Base-by-base conservation (phyloP, 108 stramenopile species). In the Schizochytrium sp. region DNA sequence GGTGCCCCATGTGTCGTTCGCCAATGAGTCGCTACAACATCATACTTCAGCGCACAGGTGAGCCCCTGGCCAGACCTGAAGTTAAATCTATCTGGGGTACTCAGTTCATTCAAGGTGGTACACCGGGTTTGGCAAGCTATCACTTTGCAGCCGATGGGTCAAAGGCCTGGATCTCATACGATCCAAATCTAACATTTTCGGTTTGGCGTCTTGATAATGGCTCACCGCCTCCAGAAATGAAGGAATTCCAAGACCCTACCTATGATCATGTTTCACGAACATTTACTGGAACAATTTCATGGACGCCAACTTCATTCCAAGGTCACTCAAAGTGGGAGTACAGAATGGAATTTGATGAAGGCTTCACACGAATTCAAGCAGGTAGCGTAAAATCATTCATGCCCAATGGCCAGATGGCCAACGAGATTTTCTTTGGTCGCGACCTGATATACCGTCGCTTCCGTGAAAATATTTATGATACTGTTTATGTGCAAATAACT, bases 381-480 rank as follows among this genome's bases (percentile, higher is more conserved):
- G 76, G 76, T 38, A 19, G 5, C 28, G 47, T 83, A 47, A 49
- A 10, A n/a, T 47, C 76, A n/a, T 83, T 55, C 47, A n/a, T 47
- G 7, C 76, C n/a, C 76, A 53, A 83, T 40, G 76, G 76, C 47
- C 2, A 59, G 17, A 17, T 83, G 3, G 53, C n/a, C 76, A 53
- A 83, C n/a, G 76, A 69, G 64, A 69, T 69, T 38, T 8, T 44
- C 64, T 69, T 69, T 2, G 64, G 64, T 15, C 64, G 19, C 64
- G 64, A 69, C 64, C 7, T 69, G 42, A 44, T 38, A 38, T 83
- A 83, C 47, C 76, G 76, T 17, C 76, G 76, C 76, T 47, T 83
- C 12, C 76, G 76, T n/a, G 47, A 49, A 49, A 83, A 13, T n/a
- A 83, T 83, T 17, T 83, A 55, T 83, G 76, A 83, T 42, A 40